Conservation (phyloP, 257 asterid species). For the Salvia miltiorrhiza region DNA sequence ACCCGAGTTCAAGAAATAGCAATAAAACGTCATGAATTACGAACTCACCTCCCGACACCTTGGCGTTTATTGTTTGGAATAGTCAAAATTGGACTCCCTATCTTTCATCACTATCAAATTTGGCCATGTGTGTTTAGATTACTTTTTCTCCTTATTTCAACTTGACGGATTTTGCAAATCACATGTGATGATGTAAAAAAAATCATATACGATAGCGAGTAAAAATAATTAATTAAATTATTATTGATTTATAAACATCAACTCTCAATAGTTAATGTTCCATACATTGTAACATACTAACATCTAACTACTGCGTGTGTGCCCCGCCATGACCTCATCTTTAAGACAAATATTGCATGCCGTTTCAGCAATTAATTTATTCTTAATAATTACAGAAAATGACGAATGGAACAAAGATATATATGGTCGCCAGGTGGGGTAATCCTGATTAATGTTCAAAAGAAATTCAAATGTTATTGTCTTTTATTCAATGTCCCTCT, state of each 20-base stretch:
- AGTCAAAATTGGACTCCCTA: background rate
- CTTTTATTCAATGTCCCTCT: background rate
- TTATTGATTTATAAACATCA: background rate
- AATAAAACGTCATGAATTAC: slow-evolving; percentile 9
- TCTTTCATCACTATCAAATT: background rate
- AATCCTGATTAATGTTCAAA: background rate
- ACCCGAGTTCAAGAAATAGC: too few species aligned
- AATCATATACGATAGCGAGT: background rate
- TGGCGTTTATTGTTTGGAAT: background rate
- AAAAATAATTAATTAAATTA: background rate
- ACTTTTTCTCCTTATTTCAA: background rate
- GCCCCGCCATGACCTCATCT: background rate
- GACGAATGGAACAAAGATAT: background rate
- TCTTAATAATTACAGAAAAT: background rate
- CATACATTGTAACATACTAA: background rate
- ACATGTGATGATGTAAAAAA: too few species aligned
- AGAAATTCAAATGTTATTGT: background rate
- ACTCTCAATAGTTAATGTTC: background rate
- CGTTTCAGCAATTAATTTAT: background rate
- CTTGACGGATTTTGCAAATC: background rate
- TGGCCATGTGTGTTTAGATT: background rate
- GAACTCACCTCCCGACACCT: background rate
- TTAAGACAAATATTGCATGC: background rate
- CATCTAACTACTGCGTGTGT: background rate
- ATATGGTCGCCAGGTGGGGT: background rate